phyloP scores from a whole-genome alignment of 495 filamentous ascomycete genomes.

The Aspergillus steynii region DNA sequence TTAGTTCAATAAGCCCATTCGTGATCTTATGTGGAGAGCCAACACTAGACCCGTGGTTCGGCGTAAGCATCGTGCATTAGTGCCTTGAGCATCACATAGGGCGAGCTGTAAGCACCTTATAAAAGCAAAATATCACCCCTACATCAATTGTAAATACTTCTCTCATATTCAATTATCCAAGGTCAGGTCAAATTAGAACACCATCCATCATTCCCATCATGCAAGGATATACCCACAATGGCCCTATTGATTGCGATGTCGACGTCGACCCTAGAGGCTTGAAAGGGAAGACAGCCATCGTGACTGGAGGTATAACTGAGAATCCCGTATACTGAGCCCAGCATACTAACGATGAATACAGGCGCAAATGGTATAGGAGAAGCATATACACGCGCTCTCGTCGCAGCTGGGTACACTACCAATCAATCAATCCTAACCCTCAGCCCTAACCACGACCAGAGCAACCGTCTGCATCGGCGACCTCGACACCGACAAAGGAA shows the following conservation, averaged over 20 bases:
- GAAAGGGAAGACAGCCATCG: conserved; percentile 1
- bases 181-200: too few species aligned
- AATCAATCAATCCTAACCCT: background rate
- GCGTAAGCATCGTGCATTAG: too few species aligned
- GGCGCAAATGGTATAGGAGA: conserved; percentile 26
- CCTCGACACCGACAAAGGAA: conserved; percentile 11
- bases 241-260: background rate
- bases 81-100: too few species aligned
- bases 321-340: background rate
- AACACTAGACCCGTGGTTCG: too few species aligned
- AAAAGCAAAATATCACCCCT: too few species aligned
- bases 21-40: too few species aligned
- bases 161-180: too few species aligned
- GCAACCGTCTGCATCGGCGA: conserved; percentile 19
- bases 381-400: conserved; percentile 24
- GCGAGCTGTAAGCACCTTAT: too few species aligned
- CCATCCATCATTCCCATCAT: too few species aligned
- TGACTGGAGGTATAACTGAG: background rate
- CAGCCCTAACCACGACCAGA: conserved; percentile 1
- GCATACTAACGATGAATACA: background rate
- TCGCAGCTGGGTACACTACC: conserved; percentile 19
- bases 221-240: background rate
- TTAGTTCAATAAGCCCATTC: too few species aligned
- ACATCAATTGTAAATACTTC: too few species aligned
- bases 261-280: background rate